Conservation (phyloP, 805 yeast species). For the Yamadazyma scolyti region DNA sequence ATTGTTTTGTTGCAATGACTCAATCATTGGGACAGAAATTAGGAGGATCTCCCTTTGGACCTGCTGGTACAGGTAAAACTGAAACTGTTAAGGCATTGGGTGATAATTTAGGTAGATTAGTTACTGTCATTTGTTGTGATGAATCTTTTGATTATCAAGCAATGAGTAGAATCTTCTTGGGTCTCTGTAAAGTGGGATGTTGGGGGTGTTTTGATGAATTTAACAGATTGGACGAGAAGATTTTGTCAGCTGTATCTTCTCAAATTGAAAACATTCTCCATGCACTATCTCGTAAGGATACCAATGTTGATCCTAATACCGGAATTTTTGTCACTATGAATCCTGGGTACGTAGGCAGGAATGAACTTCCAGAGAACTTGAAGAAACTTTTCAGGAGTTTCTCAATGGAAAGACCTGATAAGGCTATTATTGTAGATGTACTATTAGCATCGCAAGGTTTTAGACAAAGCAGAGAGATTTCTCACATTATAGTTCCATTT, state of each 20-base stretch:
- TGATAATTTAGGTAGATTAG: constrained; percentile 72
- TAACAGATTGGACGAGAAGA: constrained; percentile 68
- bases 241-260: constrained; percentile 80
- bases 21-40: constrained; percentile 67
- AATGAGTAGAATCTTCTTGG: constrained; percentile 71
- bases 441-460: constrained; percentile 76
- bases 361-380: constrained; percentile 79
- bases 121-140: constrained; percentile 87
- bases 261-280: constrained; percentile 69
- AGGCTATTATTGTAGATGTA: constrained; percentile 62
- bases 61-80: constrained; percentile 97
- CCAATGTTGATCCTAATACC: constrained; percentile 42
- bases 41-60: constrained; percentile 94
- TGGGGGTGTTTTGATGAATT: constrained; percentile 98
- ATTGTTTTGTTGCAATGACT: constrained; percentile 64
- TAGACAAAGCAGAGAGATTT: constrained; percentile 36
- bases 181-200: constrained; percentile 78
- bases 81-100: constrained; percentile 87
- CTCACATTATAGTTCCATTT: constrained; percentile 51
- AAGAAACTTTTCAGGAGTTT: constrained; percentile 74
- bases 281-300: constrained; percentile 43
- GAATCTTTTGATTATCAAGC: constrained; percentile 80
- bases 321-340: constrained; percentile 90
- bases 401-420: constrained; percentile 72
- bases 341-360: constrained; percentile 83